Evolutionary conservation across 2,329 filamentous ascomycete genomes (phyloP).

Genomic region (Kalmusia sp.): DNA sequence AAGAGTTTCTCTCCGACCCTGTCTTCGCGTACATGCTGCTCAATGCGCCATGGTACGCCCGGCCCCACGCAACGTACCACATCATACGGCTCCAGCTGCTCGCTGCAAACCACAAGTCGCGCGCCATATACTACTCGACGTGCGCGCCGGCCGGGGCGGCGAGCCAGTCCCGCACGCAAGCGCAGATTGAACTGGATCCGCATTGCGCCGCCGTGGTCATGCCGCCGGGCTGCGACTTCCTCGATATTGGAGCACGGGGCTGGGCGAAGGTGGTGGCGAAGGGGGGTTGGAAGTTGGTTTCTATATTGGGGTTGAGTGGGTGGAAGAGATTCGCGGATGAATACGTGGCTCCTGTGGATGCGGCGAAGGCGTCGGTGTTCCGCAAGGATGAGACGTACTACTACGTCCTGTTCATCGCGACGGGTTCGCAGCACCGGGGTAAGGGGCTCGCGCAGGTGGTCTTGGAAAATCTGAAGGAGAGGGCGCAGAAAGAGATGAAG

Average conservation of each 20-base stretch:
- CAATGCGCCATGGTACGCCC: not conserved
- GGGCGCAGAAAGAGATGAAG: conserved; percentile 8
- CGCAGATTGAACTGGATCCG: not conserved
- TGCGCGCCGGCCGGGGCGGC: too few species aligned
- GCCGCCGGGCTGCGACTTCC: conserved; percentile 5
- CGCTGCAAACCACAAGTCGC: not conserved
- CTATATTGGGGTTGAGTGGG: not conserved
- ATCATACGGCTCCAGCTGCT: not conserved
- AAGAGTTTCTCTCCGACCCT: conserved; percentile 12
- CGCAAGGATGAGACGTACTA: conserved; percentile 6
- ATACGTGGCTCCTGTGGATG: not conserved
- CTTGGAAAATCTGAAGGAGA: conserved; percentile 2
- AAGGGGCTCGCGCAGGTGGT: conserved; percentile 8
- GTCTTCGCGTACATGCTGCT: conserved; percentile 6
- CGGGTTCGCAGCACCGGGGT: conserved; percentile 8
- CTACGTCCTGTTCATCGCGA: conserved; percentile 11
- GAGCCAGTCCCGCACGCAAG: too few species aligned
- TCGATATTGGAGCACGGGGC: not conserved
- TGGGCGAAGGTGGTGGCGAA: not conserved
- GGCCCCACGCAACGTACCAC: not conserved
- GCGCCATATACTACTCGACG: not conserved
- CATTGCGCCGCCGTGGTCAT: conserved; percentile 7
- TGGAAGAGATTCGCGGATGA: not conserved
- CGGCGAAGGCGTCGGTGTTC: not conserved
- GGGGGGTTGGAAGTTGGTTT: not conserved